phyloP scores from a whole-genome alignment of 1,284 basidiomycete species.

The Golubevia pallescens region DNA sequence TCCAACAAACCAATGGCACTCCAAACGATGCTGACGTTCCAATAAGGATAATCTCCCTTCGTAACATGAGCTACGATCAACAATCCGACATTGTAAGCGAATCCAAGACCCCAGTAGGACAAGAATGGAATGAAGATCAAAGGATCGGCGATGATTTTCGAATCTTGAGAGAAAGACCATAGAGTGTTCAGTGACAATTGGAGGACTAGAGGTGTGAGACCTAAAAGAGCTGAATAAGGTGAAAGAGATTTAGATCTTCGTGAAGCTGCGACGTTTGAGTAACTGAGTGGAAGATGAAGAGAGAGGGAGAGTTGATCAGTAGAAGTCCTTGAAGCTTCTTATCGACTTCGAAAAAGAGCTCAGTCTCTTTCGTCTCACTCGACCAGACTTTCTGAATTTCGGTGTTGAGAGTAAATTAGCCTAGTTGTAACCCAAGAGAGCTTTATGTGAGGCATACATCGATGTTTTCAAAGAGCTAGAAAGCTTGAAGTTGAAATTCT shows the following conservation, averaged over 20 bases:
- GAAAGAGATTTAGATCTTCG: not conserved
- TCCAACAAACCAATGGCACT: conserved; percentile 40
- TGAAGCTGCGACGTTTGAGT: conserved; percentile 41
- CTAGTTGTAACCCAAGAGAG: too few species aligned
- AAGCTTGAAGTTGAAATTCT: too few species aligned
- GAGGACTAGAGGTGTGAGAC: conserved; percentile 45
- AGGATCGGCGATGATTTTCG: conserved; percentile 33
- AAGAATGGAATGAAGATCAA: conserved; percentile 81
- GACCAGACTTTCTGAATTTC: too few species aligned
- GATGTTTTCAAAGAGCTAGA: too few species aligned
- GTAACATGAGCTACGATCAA: conserved; percentile 95
- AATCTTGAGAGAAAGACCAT: conserved; percentile 9
- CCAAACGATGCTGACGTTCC: conserved; percentile 39
- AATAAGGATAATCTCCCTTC: conserved; percentile 68
- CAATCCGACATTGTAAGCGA: conserved; percentile 77
- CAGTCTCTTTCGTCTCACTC: too few species aligned
- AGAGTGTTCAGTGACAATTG: conserved; percentile 65
- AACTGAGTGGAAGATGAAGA: conserved; percentile 8
- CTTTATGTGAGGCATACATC: too few species aligned
- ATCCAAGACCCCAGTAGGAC: conserved; percentile 85
- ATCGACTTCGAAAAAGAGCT: too few species aligned
- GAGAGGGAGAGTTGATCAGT: too few species aligned
- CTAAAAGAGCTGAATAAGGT: not conserved
- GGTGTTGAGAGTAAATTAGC: too few species aligned
- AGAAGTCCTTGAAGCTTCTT: not conserved